Percentiles rank a stretch among this genome's conserved stretches.
phyloP scores from a whole-genome alignment of 2,329 filamentous ascomycete species.

The Calonectria montana region DNA sequence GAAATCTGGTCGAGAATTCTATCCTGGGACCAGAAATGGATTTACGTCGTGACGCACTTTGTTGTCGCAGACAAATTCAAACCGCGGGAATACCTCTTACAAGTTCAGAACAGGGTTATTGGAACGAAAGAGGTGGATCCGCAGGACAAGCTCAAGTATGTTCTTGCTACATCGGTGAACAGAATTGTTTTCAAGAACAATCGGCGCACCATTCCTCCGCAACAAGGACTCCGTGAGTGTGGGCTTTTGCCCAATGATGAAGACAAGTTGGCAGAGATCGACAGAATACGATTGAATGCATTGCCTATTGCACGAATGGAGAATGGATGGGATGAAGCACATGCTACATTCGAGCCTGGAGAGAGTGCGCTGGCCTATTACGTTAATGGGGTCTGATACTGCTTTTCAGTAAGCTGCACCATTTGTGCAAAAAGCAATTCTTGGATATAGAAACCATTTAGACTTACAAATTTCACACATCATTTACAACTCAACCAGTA shows the following conservation, averaged over 20 bases:
- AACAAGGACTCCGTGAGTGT: background rate
- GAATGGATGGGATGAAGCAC: slow-evolving; percentile 14
- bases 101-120: background rate
- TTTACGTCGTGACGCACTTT: slow-evolving; percentile 31
- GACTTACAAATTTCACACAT: background rate
- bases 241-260: slow-evolving; percentile 11
- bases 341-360: slow-evolving; percentile 5
- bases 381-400: background rate
- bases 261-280: background rate
- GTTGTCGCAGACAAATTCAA: slow-evolving; percentile 15
- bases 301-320: slow-evolving; percentile 1
- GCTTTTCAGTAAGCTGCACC: no score
- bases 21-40: slow-evolving; percentile 32
- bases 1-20: slow-evolving; percentile 29
- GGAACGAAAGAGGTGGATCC: background rate
- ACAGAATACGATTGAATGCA: background rate
- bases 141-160: background rate
- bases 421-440: no score
- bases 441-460: background rate
- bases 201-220: slow-evolving; percentile 2
- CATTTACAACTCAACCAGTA: no score
- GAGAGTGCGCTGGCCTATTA: slow-evolving; percentile 1
- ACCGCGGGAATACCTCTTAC: slow-evolving; percentile 22
- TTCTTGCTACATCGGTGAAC: slow-evolving; percentile 13
- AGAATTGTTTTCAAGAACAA: slow-evolving; percentile 20